Evolutionary conservation across 352 stramenopile genomes (phyloP).

Genomic region (Phytophthora podocarpi): DNA sequence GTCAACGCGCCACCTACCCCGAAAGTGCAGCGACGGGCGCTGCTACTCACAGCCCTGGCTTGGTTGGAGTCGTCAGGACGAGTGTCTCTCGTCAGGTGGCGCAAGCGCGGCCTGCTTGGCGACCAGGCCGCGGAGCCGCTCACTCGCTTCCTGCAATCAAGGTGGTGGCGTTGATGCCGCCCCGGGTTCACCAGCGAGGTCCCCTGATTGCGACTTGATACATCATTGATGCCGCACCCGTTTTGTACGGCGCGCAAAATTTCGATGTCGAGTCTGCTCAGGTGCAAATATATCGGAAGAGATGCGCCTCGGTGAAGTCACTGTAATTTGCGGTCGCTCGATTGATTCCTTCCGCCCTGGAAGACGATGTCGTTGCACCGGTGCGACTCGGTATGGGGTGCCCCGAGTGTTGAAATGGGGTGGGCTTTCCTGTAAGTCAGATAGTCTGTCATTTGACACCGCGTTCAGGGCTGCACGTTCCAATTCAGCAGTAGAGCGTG

Average conservation of each 20-base stretch:
- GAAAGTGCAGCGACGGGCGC: slow-evolving; percentile 7
- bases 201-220: neutral
- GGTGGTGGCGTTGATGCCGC: neutral
- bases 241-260: slow-evolving; percentile 16
- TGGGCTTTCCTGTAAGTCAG: neutral
- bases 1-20: slow-evolving; percentile 13
- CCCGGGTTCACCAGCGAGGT: neutral
- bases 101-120: slow-evolving; percentile 20
- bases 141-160: slow-evolving; percentile 2
- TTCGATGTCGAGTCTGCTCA: slow-evolving; percentile 6
- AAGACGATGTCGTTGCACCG: neutral
- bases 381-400: slow-evolving; percentile 2
- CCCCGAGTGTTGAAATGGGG: slow-evolving; percentile 8
- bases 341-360: slow-evolving; percentile 8
- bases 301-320: slow-evolving; percentile 13
- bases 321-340: slow-evolving; percentile 4
- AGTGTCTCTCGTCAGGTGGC: slow-evolving; percentile 27
- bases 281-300: too few species aligned
- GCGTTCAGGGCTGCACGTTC: slow-evolving; percentile 10
- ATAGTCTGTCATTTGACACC: slow-evolving; percentile 14
- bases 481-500: slow-evolving; percentile 29
- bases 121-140: slow-evolving; percentile 10
- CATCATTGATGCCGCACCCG: neutral
- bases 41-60: too few species aligned
- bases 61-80: neutral